Base-by-base conservation (phyloP, 805 yeast species). In the Zygosaccharomyces pseudorouxii region DNA sequence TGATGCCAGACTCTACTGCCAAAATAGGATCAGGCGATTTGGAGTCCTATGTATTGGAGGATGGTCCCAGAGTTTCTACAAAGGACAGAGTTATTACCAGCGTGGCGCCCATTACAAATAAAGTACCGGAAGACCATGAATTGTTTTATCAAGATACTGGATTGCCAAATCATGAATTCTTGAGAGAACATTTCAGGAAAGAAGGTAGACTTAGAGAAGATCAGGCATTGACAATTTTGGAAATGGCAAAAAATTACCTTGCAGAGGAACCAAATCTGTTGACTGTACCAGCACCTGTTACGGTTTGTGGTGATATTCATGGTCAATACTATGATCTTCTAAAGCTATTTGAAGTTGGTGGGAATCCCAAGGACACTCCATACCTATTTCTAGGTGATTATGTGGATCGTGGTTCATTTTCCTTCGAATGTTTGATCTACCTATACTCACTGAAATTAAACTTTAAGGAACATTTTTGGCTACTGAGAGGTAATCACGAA, bases 251-350 rank as follows among this genome's bases (percentile, higher is more conserved):
- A 0, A 72, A 71, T 19, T 64, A 82, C 6, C 73, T 93, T 48
- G 64, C 75, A 11, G 63, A 68, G 33, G 98, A 92, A 61, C 95
- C 96, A 5, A 92, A 86, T 58, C 63, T 92, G 57, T 71, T 92
- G 45, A 75, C 76, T 16, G 85, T 93, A 1, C 90, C 89, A 2
- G 95, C 97, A 0, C 99, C 98, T 0, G 87, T 92, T 2, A 90
- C 96, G 0, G 89, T 92, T 2, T 89, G 97, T 71, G 99, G 99
- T 48, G 98, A 92, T 68, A 78, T 90, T n/a, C 98, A 92, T 68
- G 99, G 99, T 14, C 98, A 92, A 67, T 89, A 79, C 65, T 90
- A 78, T 65, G 99, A 92, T 67, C 74, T 92, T 57, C 75, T 90
- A 79, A 89, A 90, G 67, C 71, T 92, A 38, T 87, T 92, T 62